Percentiles rank a stretch among this genome's conserved stretches.
phyloP scores from a whole-genome alignment of 306 rosid species.

The Prunus dulcis region DNA sequence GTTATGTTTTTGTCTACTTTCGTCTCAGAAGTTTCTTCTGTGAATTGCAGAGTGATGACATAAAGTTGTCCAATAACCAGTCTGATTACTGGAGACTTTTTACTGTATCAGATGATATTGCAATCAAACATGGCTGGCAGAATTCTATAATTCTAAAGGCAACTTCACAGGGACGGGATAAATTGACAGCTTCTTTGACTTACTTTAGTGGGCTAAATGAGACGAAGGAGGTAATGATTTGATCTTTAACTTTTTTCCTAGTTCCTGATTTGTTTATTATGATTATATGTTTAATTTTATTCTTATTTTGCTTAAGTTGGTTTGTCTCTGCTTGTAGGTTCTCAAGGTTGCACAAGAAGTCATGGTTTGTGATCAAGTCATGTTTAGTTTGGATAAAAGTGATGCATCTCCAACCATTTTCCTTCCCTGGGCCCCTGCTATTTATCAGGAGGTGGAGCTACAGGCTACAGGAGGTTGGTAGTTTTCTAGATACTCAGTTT shows the following conservation, averaged over 20 bases:
- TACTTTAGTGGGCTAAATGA: conserved; percentile 49
- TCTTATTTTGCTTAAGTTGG: conserved; percentile 2
- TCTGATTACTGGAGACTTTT: conserved; percentile 53
- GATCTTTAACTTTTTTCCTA: conserved; percentile 15
- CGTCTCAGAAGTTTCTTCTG: conserved; percentile 27
- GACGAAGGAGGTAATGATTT: conserved; percentile 60
- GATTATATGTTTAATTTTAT: background rate
- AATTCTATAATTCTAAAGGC: conserved; percentile 66
- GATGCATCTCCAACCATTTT: conserved; percentile 39
- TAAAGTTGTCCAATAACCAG: conserved; percentile 55
- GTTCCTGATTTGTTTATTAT: background rate
- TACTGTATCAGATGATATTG: conserved; percentile 53
- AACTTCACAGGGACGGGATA: conserved; percentile 69
- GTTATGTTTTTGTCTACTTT: conserved; percentile 25
- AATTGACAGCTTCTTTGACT: conserved; percentile 69
- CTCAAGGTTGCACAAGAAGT: conserved; percentile 69
- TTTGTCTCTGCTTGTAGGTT: conserved; percentile 29
- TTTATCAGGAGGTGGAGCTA: conserved; percentile 78
- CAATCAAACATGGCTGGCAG: conserved; percentile 55
- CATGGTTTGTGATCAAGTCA: conserved; percentile 69
- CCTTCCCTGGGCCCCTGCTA: conserved; percentile 83
- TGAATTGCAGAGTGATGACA: conserved; percentile 72
- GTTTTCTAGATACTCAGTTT: conserved; percentile 34
- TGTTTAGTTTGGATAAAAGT: conserved; percentile 46
- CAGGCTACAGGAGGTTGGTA: conserved; percentile 78